phyloP scores from a whole-genome alignment of 345 rosid genomes.

The Arabis alpina region DNA sequence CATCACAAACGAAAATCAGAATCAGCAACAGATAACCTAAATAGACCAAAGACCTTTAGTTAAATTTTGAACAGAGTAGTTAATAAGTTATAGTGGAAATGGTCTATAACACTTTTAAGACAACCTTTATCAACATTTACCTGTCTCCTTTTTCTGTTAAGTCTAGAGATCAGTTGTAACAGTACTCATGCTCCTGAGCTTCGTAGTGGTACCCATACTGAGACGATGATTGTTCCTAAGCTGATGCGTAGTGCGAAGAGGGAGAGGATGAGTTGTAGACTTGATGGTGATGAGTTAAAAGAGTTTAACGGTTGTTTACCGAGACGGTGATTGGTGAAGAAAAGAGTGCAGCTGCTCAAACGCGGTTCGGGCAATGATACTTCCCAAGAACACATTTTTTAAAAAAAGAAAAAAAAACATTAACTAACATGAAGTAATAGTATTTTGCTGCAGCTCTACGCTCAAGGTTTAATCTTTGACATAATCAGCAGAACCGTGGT shows the following conservation, averaged over 20 bases:
- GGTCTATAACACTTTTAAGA: background rate
- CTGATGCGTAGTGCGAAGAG: conserved; percentile 39
- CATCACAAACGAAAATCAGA: no score
- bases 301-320: conserved; percentile 52
- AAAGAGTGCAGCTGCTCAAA: conserved; percentile 87
- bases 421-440: conserved; percentile 94
- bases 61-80: no score
- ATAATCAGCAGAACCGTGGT: conserved; percentile 70
- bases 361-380: conserved; percentile 91
- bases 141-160: background rate
- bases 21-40: no score
- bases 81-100: no score
- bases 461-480: conserved; percentile 93
- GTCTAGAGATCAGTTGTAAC: conserved; percentile 26
- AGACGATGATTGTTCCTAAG: conserved; percentile 49
- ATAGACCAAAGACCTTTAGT: no score
- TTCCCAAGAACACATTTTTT: conserved; percentile 91
- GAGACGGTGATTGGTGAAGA: conserved; percentile 91
- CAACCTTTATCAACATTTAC: conserved; percentile 11
- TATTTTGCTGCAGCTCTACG: conserved; percentile 87
- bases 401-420: no score
- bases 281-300: conserved; percentile 52
- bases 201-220: conserved; percentile 46
- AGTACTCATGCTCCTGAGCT: conserved; percentile 44
- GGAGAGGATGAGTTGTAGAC: conserved; percentile 47